Conservation (phyloP, 192 early-diverging fungal species). For the Dissophora globulifera region DNA sequence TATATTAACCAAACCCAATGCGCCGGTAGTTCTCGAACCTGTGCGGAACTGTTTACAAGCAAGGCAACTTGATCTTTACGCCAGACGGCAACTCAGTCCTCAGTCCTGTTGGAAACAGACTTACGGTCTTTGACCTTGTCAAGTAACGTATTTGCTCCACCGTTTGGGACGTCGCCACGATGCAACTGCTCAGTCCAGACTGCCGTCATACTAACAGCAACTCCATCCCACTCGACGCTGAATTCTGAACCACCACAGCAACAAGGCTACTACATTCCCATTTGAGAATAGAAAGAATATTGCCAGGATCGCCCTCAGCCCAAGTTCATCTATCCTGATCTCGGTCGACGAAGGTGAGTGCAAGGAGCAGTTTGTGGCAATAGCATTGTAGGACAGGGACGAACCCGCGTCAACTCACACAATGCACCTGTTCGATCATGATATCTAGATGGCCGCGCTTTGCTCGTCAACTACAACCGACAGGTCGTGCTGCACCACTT, state of each 20-base stretch:
- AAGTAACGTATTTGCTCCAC: slow-evolving; percentile 61
- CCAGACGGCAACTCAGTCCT: slow-evolving; percentile 93
- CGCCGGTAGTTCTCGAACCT: slow-evolving; percentile 91
- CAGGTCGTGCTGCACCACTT: slow-evolving; percentile 89
- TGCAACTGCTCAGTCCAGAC: too few relatives aligned
- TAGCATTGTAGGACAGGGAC: too few relatives aligned
- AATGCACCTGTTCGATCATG: too few relatives aligned
- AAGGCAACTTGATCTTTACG: slow-evolving; percentile 96
- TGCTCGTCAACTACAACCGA: slow-evolving; percentile 88
- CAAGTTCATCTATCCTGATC: slow-evolving; percentile 88
- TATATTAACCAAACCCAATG: too few relatives aligned
- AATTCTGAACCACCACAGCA: slow-evolving; percentile 74
- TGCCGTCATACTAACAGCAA: too few relatives aligned
- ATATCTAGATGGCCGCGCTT: slow-evolving; percentile 87
- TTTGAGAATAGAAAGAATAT: slow-evolving; percentile 96
- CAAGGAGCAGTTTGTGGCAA: too few relatives aligned
- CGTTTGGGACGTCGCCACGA: too few relatives aligned
- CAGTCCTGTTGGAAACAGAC: slow-evolving; percentile 96
- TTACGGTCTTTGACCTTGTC: slow-evolving; percentile 95
- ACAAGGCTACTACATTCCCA: slow-evolving; percentile 90
- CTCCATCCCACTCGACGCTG: too few relatives aligned
- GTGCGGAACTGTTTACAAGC: slow-evolving; percentile 96
- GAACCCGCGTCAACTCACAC: too few relatives aligned
- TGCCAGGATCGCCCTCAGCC: slow-evolving; percentile 86
- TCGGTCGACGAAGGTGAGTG: slow-evolving; percentile 91